phyloP scores from a whole-genome alignment of 176 grass and related monocot species.

The Guadua angustifolia region DNA sequence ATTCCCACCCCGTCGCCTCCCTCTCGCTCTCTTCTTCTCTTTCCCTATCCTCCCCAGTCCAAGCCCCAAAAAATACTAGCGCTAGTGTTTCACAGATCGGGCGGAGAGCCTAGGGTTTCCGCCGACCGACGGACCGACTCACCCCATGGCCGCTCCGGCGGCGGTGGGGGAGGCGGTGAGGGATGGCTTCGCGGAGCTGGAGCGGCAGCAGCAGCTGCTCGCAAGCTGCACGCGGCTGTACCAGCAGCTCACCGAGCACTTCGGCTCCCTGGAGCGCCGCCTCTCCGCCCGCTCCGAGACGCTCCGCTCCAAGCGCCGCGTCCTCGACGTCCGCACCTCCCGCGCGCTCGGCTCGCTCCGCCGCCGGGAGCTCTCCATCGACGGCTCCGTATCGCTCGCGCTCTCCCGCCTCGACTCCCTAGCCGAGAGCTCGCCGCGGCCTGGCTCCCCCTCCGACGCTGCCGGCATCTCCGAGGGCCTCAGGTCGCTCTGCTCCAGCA shows the following conservation, averaged over 20 bases:
- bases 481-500: slow-evolving; percentile 54
- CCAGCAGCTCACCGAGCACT: slow-evolving; percentile 79
- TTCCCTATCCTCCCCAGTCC: slow-evolving; percentile 21
- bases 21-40: slow-evolving; percentile 20
- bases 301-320: slow-evolving; percentile 61
- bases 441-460: not conserved
- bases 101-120: slow-evolving; percentile 3
- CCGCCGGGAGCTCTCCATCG: slow-evolving; percentile 70
- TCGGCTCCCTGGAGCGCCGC: slow-evolving; percentile 66
- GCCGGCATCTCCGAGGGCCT: slow-evolving; percentile 43
- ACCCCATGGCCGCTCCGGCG: slow-evolving; percentile 43
- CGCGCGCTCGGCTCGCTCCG: slow-evolving; percentile 58
- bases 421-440: slow-evolving; percentile 10
- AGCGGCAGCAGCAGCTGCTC: slow-evolving; percentile 78
- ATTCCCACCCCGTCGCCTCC: not conserved
- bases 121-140: not conserved
- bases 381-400: slow-evolving; percentile 56
- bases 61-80: slow-evolving; percentile 5
- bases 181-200: slow-evolving; percentile 78
- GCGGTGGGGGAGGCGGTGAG: slow-evolving; percentile 43
- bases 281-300: slow-evolving; percentile 59
- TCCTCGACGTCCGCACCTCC: slow-evolving; percentile 52
- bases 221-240: slow-evolving; percentile 71
- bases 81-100: slow-evolving; percentile 46
- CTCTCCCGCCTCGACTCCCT: slow-evolving; percentile 55